Percentiles rank a stretch among this genome's conserved stretches.
Conservation (phyloP, 2,329 filamentous ascomycete genomes). For the Capronia epimyces region DNA sequence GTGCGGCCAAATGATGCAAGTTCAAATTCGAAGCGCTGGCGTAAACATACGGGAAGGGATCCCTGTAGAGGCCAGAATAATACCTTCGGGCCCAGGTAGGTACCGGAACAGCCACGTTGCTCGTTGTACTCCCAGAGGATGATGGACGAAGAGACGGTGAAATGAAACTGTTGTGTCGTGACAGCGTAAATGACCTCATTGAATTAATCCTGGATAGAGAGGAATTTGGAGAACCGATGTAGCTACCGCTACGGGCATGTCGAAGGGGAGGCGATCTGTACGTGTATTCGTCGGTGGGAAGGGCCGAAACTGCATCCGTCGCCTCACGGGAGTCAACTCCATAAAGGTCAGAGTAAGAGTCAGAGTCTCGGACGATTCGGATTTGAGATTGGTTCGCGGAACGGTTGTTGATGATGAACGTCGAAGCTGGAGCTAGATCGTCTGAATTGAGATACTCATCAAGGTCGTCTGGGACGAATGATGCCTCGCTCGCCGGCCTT, state of each 20-base stretch:
- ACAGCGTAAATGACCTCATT: conserved; percentile 26
- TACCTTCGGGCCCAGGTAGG: conserved; percentile 56
- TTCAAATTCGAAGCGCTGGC: conserved; percentile 19
- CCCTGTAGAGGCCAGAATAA: conserved; percentile 44
- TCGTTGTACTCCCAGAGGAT: conserved; percentile 43
- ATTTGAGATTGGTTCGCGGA: conserved; percentile 23
- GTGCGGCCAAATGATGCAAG: conserved; percentile 12
- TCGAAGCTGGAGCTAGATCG: conserved; percentile 23
- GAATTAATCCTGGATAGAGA: conserved; percentile 26
- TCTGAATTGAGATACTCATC: conserved; percentile 22
- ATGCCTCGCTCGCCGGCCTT: conserved; percentile 26
- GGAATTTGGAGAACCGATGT: conserved; percentile 15
- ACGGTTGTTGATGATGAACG: conserved; percentile 24
- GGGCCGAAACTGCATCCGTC: conserved; percentile 28
- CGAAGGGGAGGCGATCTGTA: conserved; percentile 22
- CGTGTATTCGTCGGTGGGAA: conserved; percentile 21
- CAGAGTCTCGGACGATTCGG: conserved; percentile 20
- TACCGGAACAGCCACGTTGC: conserved; percentile 37
- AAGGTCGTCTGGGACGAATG: conserved; percentile 20
- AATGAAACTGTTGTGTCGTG: conserved; percentile 33
- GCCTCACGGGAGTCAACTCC: conserved; percentile 25
- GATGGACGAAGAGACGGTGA: conserved; percentile 27
- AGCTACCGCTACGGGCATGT: conserved; percentile 18
- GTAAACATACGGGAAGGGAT: conserved; percentile 26
- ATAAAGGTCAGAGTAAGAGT: conserved; percentile 11